These are phyloP conservation scores for Neodidymelliopsis sp. DNA, from an alignment of 2,329 filamentous ascomycete genomes.

Conservation along the genomic window DNA sequence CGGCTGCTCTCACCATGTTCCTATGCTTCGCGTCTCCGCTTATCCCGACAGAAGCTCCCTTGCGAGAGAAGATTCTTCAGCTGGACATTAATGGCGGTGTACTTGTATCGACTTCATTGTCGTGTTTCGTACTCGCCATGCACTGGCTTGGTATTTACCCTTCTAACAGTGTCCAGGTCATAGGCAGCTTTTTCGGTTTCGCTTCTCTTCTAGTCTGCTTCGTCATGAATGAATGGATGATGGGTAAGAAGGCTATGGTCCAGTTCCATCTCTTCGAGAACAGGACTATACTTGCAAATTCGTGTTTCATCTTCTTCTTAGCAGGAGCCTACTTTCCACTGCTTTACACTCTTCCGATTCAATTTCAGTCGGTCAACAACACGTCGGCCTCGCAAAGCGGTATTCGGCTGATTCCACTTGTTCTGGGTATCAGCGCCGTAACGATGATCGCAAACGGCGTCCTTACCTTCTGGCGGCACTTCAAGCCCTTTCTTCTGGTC, in stretches of 20 bases:
- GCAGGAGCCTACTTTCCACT: slow-evolving; percentile 40
- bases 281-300: slow-evolving; percentile 23
- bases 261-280: slow-evolving; percentile 33
- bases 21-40: slow-evolving; percentile 32
- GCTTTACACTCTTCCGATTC: slow-evolving; percentile 38
- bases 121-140: slow-evolving; percentile 40
- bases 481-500: slow-evolving; percentile 53
- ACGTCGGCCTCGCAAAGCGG: slow-evolving; percentile 36
- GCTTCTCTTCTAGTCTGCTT: slow-evolving; percentile 56
- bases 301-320: slow-evolving; percentile 33
- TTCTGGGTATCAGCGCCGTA: slow-evolving; percentile 37
- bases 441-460: slow-evolving; percentile 37
- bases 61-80: slow-evolving; percentile 30
- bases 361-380: slow-evolving; percentile 39
- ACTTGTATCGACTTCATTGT: slow-evolving; percentile 27
- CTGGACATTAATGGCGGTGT: slow-evolving; percentile 35
- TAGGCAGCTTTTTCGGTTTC: slow-evolving; percentile 59
- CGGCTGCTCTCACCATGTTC: slow-evolving; percentile 37
- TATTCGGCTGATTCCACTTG: slow-evolving; percentile 37
- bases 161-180: slow-evolving; percentile 57
- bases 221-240: slow-evolving; percentile 35
- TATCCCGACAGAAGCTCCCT: slow-evolving; percentile 15
- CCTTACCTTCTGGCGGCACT: slow-evolving; percentile 47
- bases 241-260: slow-evolving; percentile 39
- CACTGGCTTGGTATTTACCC: slow-evolving; percentile 39